Conservation (phyloP, 2,329 filamentous ascomycete species). For the Clonostachys rhizophaga region DNA sequence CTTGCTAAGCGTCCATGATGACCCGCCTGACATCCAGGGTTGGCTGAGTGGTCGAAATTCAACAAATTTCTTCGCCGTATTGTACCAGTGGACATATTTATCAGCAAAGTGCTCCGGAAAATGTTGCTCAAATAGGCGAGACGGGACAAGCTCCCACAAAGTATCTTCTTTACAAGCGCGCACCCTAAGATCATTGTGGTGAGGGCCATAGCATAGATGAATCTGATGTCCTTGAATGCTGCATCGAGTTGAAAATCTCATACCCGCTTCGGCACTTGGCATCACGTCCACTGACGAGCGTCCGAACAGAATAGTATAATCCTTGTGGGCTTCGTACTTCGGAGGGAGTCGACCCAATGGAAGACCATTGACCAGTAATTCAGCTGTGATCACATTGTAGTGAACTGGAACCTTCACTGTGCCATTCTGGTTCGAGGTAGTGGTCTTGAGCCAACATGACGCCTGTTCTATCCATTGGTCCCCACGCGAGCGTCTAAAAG, state of each 20-base stretch:
- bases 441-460: too few relatives aligned
- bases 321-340: slow-evolving; percentile 26
- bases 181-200: not conserved
- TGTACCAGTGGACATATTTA: slow-evolving; percentile 40
- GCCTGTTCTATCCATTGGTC: too few relatives aligned
- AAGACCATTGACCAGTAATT: slow-evolving; percentile 45
- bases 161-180: not conserved
- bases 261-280: slow-evolving; percentile 25
- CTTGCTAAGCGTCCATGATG: too few relatives aligned
- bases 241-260: slow-evolving; percentile 26
- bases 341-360: slow-evolving; percentile 41
- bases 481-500: too few relatives aligned
- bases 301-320: slow-evolving; percentile 39
- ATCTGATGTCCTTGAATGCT: not conserved
- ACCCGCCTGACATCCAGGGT: too few relatives aligned
- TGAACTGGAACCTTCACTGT: slow-evolving; percentile 21
- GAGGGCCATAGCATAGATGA: not conserved
- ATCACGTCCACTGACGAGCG: slow-evolving; percentile 33
- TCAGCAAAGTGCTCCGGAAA: slow-evolving; percentile 32
- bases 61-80: slow-evolving; percentile 4
- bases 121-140: slow-evolving; percentile 11
- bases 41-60: too few relatives aligned
- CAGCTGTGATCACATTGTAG: slow-evolving; percentile 44
- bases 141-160: slow-evolving; percentile 22
- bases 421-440: too few relatives aligned